Conservation (phyloP, 2,329 filamentous ascomycete species). For the Pestalotiopsis sp. region DNA sequence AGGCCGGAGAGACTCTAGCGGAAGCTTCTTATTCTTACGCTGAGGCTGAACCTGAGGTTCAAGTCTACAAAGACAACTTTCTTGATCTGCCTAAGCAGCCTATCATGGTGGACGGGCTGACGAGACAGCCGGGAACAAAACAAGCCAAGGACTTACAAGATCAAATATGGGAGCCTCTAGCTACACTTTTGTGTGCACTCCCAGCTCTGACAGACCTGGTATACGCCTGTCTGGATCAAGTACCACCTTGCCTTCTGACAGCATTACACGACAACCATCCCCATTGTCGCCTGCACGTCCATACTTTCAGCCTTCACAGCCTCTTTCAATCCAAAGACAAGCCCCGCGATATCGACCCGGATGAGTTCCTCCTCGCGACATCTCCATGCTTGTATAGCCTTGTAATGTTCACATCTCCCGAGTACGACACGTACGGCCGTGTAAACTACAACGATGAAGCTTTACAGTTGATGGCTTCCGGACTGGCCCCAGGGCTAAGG, state of each 20-base stretch:
- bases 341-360: neutral
- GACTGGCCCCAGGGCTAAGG: neutral
- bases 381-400: neutral
- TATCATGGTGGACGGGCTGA: neutral
- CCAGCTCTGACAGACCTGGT: neutral
- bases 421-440: neutral
- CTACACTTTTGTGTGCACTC: neutral
- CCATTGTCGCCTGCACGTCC: neutral
- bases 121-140: neutral
- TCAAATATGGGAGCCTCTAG: neutral
- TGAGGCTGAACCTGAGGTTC: neutral
- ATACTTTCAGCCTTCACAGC: neutral
- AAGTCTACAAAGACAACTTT: neutral
- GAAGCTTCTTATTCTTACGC: too few species aligned
- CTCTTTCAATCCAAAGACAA: neutral
- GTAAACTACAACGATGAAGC: slow-evolving; percentile 4
- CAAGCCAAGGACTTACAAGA: neutral
- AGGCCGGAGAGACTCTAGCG: neutral
- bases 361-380: neutral
- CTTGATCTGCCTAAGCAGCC: neutral
- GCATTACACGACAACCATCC: neutral
- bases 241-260: neutral
- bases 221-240: neutral
- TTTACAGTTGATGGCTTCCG: neutral
- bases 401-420: neutral